A percentile compares a stretch with the other conserved stretches of the same genome.
Evolutionary conservation across 768 basidiomycete species (phyloP).

Genomic region (Crepidotus variabilis): DNA sequence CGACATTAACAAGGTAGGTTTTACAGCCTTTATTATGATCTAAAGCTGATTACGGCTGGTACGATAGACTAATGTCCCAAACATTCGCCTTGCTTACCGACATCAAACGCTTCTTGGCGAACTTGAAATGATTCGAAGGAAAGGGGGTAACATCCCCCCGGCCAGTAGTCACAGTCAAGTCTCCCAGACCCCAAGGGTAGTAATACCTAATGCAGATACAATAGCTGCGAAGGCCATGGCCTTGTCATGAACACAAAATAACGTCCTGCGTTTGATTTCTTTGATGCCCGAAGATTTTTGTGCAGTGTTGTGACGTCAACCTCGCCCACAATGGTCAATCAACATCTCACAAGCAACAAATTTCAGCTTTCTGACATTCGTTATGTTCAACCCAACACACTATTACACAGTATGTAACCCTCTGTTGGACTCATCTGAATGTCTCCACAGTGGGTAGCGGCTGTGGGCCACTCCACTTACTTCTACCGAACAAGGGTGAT

Average conservation of each 20-base stretch:
- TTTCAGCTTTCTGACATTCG: too few relatives aligned
- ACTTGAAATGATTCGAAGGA: constrained; percentile 59
- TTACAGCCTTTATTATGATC: background rate
- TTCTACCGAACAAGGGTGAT: too few relatives aligned
- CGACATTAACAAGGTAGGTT: constrained; percentile 85
- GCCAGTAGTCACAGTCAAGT: constrained; percentile 9
- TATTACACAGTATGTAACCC: too few relatives aligned
- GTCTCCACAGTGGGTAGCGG: too few relatives aligned
- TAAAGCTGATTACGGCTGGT: background rate
- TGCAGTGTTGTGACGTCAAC: too few relatives aligned
- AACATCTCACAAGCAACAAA: too few relatives aligned
- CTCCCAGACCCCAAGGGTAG: constrained; percentile 10
- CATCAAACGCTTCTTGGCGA: constrained; percentile 88
- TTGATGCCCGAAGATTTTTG: too few relatives aligned
- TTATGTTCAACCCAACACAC: too few relatives aligned
- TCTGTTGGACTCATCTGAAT: too few relatives aligned
- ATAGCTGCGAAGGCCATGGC: constrained; percentile 35
- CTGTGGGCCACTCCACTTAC: too few relatives aligned
- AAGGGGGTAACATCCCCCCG: constrained; percentile 4
- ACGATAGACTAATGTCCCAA: constrained; percentile 91
- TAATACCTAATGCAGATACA: constrained; percentile 30
- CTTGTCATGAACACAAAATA: background rate
- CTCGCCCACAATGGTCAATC: too few relatives aligned
- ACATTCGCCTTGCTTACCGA: constrained; percentile 87
- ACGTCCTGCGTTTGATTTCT: background rate